Base-by-base conservation (phyloP, 108 stramenopile genomes). In the Cylindrotheca fusiformis region DNA sequence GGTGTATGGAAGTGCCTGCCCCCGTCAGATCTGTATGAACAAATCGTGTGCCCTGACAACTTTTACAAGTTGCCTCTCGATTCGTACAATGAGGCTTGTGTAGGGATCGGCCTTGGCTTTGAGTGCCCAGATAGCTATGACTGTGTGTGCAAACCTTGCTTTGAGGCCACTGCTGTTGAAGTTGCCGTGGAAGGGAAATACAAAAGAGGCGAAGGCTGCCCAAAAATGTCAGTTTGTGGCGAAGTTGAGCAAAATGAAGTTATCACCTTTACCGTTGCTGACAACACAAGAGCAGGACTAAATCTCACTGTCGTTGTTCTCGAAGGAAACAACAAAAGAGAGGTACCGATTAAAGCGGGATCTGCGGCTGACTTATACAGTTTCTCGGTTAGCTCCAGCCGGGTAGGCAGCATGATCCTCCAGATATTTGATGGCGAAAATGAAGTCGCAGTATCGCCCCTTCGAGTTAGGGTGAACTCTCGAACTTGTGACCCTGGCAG, bases 41-140 rank as follows among this genome's bases (percentile, higher is more conserved):
- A 48, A 12, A 72, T 77, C 48, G 52, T 48, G 28, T 77, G 76
- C 45, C 76, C 71, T 0, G 55, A 17, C 10, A 57, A 57, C 14
- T 52, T 33, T 32, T 65, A 58, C 36, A 30, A 31, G 3, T 19
- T 41, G 32, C 14, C 52, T 18, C 4, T 25, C 14, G 6, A 47
- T 12, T 25, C 58, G 24, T 53, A 65, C 5, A 2, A 45, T 22
- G 23, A 10, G 3, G 54, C 60, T 21, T 72, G 71, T 44, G 48
- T 46, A 14, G 17, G 14, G 19, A 46, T 57, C 17, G 71, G 71
- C 17, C 0, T 72, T 29, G 71, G 71, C 17, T 0, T 72, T 29
- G 30, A 14, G 5, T 72, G 71, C 47, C 28, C 50, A 18, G 48
- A 65, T 10, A 64, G 48, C 49, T 60, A 29, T n/a, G 57, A 69